Evolutionary conservation across 805 yeast genomes (phyloP), one percentile per base, ranked within the genome.

Genomic region (Saccharomyces eubayanus): DNA sequence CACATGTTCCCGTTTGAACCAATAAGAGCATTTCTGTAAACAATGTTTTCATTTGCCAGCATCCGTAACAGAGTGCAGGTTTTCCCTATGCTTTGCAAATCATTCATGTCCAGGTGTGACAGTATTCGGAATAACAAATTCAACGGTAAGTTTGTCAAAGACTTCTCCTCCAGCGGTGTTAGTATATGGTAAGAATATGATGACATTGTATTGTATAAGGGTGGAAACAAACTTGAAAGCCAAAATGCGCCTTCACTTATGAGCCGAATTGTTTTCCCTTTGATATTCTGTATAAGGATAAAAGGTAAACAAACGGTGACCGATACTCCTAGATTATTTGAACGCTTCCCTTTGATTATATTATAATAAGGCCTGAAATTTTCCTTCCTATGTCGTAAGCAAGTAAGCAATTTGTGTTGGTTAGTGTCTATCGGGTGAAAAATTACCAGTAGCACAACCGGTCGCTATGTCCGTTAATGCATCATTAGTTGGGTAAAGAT

Each of bases 41-140:
- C 58, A 21, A 62, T 28, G 28, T 56, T 59, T 49, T 63, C 63
- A 51, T 63, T 63, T 11, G 65, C 60, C 47, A 66, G 45, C 40
- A 57, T 52, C 47, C 65, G 62, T 48, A 66, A 52, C 29, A 65
- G 46, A 46, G 52, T 54, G 46, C 67, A 62, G n/a, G 66, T 59
- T 21, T 49, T 53, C 2, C 61, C 55, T 2, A 63, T 52, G 47
- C 57, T 59, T 40, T 55, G 55, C 21, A 64, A 53, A 47, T 66
- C 69, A 31, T 57, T 54, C 47, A 61, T 51, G 10, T 60, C 59
- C 36, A 67, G 52, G 46, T 55, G 53, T 14, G 63, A 58, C 11
- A 66, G 50, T 31, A 67, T 58, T 41, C 56, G 59, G 50, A 65
- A 57, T 31, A 67, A 40, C 3, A 66, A 57, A 46, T 61, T 59